These are phyloP conservation scores for Penicillium simplicissimum DNA, from an alignment of 495 filamentous ascomycete genomes.

Conservation along the genomic window DNA sequence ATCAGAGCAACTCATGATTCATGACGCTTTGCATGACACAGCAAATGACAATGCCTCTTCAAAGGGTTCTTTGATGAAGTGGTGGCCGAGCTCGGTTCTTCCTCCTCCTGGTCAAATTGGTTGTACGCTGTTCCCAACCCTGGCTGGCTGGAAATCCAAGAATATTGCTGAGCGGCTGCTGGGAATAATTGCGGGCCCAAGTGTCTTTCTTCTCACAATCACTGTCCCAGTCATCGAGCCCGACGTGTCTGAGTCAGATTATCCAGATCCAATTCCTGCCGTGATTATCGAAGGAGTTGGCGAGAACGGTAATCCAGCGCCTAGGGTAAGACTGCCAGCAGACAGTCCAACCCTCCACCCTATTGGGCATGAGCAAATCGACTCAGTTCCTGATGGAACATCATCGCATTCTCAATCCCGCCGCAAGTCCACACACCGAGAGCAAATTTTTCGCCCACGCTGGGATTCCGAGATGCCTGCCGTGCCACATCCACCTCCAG, in stretches of 20 bases:
- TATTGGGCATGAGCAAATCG: constrained; percentile 14
- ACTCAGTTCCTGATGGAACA: constrained; percentile 11
- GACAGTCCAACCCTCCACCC: constrained; percentile 44
- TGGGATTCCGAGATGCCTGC: constrained; percentile 47
- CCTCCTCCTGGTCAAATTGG: constrained; percentile 69
- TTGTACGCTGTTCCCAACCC: constrained; percentile 83
- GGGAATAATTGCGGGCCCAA: constrained; percentile 79
- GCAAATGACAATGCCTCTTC: constrained; percentile 16
- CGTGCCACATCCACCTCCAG: constrained; percentile 16
- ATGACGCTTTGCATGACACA: constrained; percentile 30
- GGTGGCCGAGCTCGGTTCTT: constrained; percentile 76
- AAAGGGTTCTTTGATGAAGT: constrained; percentile 37
- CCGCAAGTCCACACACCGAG: constrained; percentile 21
- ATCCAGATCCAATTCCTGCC: constrained; percentile 38
- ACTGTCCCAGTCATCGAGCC: constrained; percentile 90
- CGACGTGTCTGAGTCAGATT: constrained; percentile 49
- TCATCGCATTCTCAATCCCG: constrained; percentile 19
- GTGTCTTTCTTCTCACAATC: constrained; percentile 84
- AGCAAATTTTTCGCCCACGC: constrained; percentile 25
- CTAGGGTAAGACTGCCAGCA: constrained; percentile 41
- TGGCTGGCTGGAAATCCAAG: constrained; percentile 78
- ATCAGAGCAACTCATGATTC: constrained; percentile 42
- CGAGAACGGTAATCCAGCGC: constrained; percentile 25
- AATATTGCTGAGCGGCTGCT: constrained; percentile 72
- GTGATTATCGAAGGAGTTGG: constrained; percentile 38